Base-by-base conservation (phyloP, 169 alveolate species). In the Plasmodium knowlesi region DNA sequence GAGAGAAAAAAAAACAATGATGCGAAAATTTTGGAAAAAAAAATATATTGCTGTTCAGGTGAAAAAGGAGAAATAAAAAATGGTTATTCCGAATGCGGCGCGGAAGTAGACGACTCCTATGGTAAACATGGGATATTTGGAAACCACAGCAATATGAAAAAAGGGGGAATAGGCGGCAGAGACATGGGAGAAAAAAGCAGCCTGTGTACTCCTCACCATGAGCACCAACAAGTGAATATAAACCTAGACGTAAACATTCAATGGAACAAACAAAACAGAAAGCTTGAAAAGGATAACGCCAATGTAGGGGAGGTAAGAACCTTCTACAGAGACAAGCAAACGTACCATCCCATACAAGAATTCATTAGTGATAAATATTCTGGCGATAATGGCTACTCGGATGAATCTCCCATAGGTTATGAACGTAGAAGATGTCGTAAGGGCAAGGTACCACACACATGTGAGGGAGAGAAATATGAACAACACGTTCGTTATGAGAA, bases 211-310 rank as follows among this genome's bases (percentile, higher is more conserved):
- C 76, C n/a, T 67, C 76, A 9, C 37, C 79, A 50, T n/a, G 57
- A 12, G 61, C 19, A 43, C 83, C 46, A 79, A 16, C 84, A 32
- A 1, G 22, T 89, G 5, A 89, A 89, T 22, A 79, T 89, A n/a
- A 57, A 79, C 32, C 53, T 89, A n/a, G 94, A 89, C n/a, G 61
- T 89, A 10, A 89, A 61, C 19, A 80, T 89, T 79, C 83, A 89
- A 16, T 79, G 94, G 94, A 81, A 73, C 67, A 89, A 79, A 32
- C 61, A 74, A 74, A 74, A 32, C 3, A 57, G 43, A 3, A 67
- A 67, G 6, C 2, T 28, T 25, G n/a, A 67, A 67, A 9, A 10
- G 76, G 76, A 5, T 6, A 67, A 22, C 41, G 8, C 9, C 37
- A 0, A 67, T 19, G n/a, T 25, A 2, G 76, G 34, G 28, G 76